Conservation (phyloP, 176 grass and related monocot genomes). For the Calamus simplicifolius region DNA sequence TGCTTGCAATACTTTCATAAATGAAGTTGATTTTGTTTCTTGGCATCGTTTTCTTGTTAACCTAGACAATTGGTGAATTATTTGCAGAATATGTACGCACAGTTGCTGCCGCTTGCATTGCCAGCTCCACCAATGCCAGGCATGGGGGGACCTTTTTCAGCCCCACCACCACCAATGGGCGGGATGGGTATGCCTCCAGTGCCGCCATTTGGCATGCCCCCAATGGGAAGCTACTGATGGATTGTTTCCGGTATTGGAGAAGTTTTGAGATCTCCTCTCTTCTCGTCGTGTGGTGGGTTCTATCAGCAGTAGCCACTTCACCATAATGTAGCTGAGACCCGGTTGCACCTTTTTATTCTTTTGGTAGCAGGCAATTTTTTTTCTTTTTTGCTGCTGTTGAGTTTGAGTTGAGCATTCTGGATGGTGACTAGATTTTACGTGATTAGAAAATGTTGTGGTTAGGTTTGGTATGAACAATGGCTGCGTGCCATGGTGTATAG, state of each 20-base stretch:
- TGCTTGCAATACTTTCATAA: slow-evolving; percentile 9
- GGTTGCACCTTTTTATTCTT: slow-evolving; percentile 23
- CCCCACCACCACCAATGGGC: slow-evolving; percentile 39
- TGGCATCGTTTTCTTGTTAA: too few species aligned
- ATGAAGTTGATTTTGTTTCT: too few species aligned
- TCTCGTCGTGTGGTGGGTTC: slow-evolving; percentile 2
- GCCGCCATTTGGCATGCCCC: slow-evolving; percentile 56
- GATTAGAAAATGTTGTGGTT: slow-evolving; percentile 2
- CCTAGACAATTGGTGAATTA: too few species aligned
- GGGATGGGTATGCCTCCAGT: slow-evolving; percentile 86
- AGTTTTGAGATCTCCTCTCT: too few species aligned
- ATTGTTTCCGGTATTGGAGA: neutral
- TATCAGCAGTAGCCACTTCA: neutral
- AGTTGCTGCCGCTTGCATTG: slow-evolving; percentile 81
- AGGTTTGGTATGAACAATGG: too few species aligned
- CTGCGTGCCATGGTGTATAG: slow-evolving; percentile 47
- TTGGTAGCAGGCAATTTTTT: slow-evolving; percentile 44
- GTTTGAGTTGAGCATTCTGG: slow-evolving; percentile 18
- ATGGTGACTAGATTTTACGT: slow-evolving; percentile 1
- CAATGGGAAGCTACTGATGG: slow-evolving; percentile 70
- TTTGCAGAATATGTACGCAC: slow-evolving; percentile 93
- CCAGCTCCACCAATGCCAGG: slow-evolving; percentile 72
- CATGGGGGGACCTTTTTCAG: slow-evolving; percentile 32
- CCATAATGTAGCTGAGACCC: too few species aligned
- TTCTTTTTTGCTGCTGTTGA: slow-evolving; percentile 25